These are phyloP conservation scores for Tricladium varicosporioides DNA, from an alignment of 2,329 filamentous ascomycete genomes.

Conservation along the genomic window DNA sequence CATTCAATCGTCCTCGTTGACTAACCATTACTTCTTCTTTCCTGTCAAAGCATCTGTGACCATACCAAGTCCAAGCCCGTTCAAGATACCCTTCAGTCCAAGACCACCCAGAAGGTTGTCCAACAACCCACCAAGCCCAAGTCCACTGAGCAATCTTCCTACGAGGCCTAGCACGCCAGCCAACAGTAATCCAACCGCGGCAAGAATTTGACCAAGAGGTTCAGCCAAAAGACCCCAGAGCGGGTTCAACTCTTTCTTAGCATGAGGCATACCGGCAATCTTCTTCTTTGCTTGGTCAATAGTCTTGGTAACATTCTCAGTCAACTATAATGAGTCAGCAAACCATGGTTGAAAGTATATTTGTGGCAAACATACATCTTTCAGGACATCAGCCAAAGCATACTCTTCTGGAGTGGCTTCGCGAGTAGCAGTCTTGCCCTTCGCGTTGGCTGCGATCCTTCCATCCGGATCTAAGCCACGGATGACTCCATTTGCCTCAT, in stretches of 20 bases:
- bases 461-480: slow-evolving; percentile 88
- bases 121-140: slow-evolving; percentile 79
- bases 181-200: slow-evolving; percentile 80
- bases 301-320: slow-evolving; percentile 73
- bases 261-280: slow-evolving; percentile 87
- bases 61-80: slow-evolving; percentile 64
- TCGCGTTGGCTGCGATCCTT: slow-evolving; percentile 78
- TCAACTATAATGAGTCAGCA: slow-evolving; percentile 49
- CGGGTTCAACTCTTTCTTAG: slow-evolving; percentile 92
- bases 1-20: not conserved
- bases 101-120: slow-evolving; percentile 76
- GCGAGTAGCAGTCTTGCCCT: slow-evolving; percentile 71
- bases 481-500: slow-evolving; percentile 83
- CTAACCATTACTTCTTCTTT: slow-evolving; percentile 39
- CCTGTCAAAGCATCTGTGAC: slow-evolving; percentile 43
- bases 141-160: slow-evolving; percentile 68
- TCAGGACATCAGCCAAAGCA: slow-evolving; percentile 78
- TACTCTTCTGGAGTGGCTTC: slow-evolving; percentile 83
- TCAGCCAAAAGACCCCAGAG: slow-evolving; percentile 77
- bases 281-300: slow-evolving; percentile 88
- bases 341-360: not conserved
- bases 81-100: slow-evolving; percentile 72
- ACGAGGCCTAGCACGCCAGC: slow-evolving; percentile 82
- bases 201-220: slow-evolving; percentile 89
- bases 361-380: slow-evolving; percentile 52